Base-by-base conservation (phyloP, 2,329 filamentous ascomycete genomes). In the Claviceps capensis region DNA sequence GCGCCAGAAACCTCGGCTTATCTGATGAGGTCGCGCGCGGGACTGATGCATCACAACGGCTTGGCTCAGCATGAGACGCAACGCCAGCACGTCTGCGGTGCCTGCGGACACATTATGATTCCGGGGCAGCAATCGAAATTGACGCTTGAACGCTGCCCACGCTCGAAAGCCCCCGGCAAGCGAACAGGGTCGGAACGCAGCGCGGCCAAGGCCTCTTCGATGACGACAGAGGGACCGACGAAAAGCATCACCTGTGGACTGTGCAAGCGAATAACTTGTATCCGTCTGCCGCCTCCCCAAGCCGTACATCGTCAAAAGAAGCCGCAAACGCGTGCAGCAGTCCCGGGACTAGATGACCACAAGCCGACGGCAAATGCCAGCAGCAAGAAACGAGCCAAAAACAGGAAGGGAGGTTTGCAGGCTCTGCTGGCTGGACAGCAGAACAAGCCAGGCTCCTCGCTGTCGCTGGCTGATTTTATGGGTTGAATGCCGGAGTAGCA, bases 351-450 rank as follows among this genome's bases (percentile, higher is more conserved):
- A n/a, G 47, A 54, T 11, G 59, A 59, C 61, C 42, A 48, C 34
- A 59, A 64, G 54, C 59, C 54, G 16, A 69, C 41, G 7, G 41
- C 41, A 37, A 81, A 78, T 61, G 74, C 77, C 7, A 79, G 67
- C 65, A 83, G 78, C 67, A 83, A 80, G 66, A 83, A 83, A 67
- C 72, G 81, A 48, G 78, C 81, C 36, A 85, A 81, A 67, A 77
- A 70, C 55, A 72, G 81, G 54, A 86, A 84, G 64, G 77, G 79
- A 37, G 81, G 79, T 1, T 68, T 86, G n/a, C 78, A 83, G 62
- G 80, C 81, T 49, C 63, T 86, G 42, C 68, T 86, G n/a, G 73
- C 67, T 4, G 63, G 74, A 47, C 77, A 79, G 56, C 71, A 70
- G 60, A 70, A 71, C 49, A 71, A 69, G 59, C 59, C 68, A 4